Evolutionary conservation across 768 basidiomycete genomes (phyloP), one percentile per base, ranked within the genome.

Genomic region (Suillus decipiens): DNA sequence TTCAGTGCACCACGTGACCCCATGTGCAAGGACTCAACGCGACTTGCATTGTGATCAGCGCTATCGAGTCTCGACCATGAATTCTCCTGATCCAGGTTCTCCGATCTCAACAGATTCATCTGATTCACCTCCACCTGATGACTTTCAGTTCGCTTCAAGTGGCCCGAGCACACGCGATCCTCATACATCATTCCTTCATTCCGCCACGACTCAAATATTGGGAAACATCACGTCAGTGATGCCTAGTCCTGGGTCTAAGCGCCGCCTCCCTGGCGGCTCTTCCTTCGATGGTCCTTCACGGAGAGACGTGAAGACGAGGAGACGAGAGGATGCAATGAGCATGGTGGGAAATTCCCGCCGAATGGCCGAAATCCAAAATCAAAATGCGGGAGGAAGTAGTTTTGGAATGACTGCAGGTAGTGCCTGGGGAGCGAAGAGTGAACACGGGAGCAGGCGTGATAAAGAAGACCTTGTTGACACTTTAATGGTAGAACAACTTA

Each of bases 391-490:
- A 11, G 67, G 66, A 33, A 51, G 63, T 15, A 31, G 24, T 36
- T 19, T 39, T n/a, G 69, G 64, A n/a, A 51, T 59, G 37, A 42
- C 66, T 36, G 67, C 67, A 58, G 53, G 66, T 55, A 70, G 63
- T 61, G 42, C 72, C 11, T 64, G 67, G 51, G 67, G 73, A 63
- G 70, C 72, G 34, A 73, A 70, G 57, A 74, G 74, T 45, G 80
- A 82, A 43, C 73, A 73, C 39, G 73, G 74, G 22, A 74, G 72
- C n/a, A 83, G 80, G 70, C 74, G 82, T 61, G 84, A 86, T 59
- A 86, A 84, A 65, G 84, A 85, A 48, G 85, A 86, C 22, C 74
- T 86, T 59, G 74, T 86, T 58, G 85, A 87, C 71, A 66, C 72
- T 42, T 67, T 75, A 59, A 61, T 84, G 24, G 83, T 85, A 36